Evolutionary conservation across 768 basidiomycete genomes (phyloP), one percentile per base, ranked within the genome.

Genomic region (Podaxis pistillaris): DNA sequence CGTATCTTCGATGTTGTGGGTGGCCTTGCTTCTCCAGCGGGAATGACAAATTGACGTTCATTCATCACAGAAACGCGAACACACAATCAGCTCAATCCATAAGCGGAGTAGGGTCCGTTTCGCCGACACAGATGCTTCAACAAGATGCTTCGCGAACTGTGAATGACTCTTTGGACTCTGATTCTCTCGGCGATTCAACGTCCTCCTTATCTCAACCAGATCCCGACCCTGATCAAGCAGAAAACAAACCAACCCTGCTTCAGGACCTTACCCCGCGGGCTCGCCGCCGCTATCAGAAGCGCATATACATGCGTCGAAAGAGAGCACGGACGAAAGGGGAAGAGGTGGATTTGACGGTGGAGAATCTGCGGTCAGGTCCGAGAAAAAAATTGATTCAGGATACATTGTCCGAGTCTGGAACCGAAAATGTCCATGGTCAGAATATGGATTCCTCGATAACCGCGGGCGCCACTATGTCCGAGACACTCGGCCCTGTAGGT

Each of bases 241-340:
- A 65, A 63, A 37, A 62, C 52, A 19, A 50, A 58, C 38, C 41
- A 59, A 30, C 56, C 41, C 61, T 63, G 47, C 28, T 46, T 17
- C 44, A 59, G 38, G 52, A 66, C 36, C 51, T 68, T 3, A 62
- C 52, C 24, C 59, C 65, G 5, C 55, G 52, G 9, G 57, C 64
- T 8, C 62, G 65, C 24, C 59, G 67, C 17, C 67, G 64, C 50
- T 51, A 58, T 50, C 44, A 52, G 9, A 65, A 65, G 19, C 62
- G 65, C 24, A 55, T 65, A 15, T 49, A 65, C 37, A 65, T 65
- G 65, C 65, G 65, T 30, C 62, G 58, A 33, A 58, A 62, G 49
- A 24, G 65, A 44, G 65, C 65, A 13, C 22, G 28, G 33, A 38
- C 38, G 47, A 63, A 44, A 12, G 61, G 65, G 24, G 36, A 36